These are phyloP conservation scores for Nicotiana sylvestris DNA, from an alignment of 257 asterid species.

Conservation along the genomic window DNA sequence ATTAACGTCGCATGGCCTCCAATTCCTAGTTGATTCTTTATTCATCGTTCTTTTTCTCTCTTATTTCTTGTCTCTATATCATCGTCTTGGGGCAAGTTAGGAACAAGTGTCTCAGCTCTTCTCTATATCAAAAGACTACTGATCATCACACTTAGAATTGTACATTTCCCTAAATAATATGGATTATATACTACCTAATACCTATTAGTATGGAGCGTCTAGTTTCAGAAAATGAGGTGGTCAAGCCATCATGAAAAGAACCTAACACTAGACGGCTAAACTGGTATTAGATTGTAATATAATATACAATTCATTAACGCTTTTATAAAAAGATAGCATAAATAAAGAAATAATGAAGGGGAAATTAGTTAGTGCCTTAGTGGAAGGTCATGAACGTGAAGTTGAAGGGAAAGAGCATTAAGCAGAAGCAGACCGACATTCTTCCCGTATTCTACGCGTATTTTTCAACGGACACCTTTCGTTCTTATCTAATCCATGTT, in stretches of 20 bases:
- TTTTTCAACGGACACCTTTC: background rate
- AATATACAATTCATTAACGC: background rate
- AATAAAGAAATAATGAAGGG: background rate
- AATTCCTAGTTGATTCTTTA: too few species aligned
- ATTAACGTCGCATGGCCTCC: too few species aligned
- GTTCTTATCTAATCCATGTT: background rate
- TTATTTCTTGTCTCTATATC: too few species aligned
- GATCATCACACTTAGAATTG: too few species aligned
- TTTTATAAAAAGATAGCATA: background rate
- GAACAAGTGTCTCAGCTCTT: background rate
- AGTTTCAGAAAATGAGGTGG: conserved; percentile 4
- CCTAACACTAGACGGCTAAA: background rate
- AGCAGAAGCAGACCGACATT: background rate
- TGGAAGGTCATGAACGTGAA: conserved; percentile 5
- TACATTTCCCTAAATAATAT: background rate
- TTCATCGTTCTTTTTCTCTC: too few species aligned
- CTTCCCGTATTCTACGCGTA: background rate
- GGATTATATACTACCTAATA: too few species aligned
- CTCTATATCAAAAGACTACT: background rate
- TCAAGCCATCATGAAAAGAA: conserved; percentile 4
- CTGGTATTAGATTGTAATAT: background rate
- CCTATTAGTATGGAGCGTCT: background rate
- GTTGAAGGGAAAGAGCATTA: background rate
- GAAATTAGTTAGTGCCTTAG: background rate
- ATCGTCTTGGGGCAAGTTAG: too few species aligned